These are phyloP conservation scores for Candida dajiaensis DNA, from an alignment of 805 yeast genomes.

Conservation along the genomic window DNA sequence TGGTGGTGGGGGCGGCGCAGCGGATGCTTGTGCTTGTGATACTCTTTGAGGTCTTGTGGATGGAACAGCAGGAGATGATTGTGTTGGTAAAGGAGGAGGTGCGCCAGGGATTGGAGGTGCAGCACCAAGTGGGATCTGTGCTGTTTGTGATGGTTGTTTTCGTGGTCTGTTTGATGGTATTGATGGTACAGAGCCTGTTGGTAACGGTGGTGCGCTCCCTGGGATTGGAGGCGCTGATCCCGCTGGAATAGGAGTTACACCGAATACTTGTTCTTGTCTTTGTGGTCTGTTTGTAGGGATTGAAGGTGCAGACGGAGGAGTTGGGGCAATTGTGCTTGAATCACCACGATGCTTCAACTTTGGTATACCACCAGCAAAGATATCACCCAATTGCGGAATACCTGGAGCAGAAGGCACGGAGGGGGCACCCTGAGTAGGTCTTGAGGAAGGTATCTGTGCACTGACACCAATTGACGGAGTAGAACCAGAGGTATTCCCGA, in stretches of 20 bases:
- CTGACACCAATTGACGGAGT: slow-evolving; percentile 16
- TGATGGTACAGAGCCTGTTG: slow-evolving; percentile 24
- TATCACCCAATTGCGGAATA: slow-evolving; percentile 19
- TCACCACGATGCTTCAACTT: slow-evolving; percentile 16
- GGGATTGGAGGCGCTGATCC: slow-evolving; percentile 20
- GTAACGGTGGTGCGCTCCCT: slow-evolving; percentile 14
- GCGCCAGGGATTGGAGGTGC: slow-evolving; percentile 16
- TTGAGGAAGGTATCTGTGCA: slow-evolving; percentile 17
- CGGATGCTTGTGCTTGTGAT: slow-evolving; percentile 5
- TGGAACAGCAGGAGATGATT: slow-evolving; percentile 25
- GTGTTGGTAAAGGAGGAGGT: slow-evolving; percentile 19
- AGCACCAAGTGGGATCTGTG: background rate
- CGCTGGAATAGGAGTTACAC: slow-evolving; percentile 23
- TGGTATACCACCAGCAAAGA: slow-evolving; percentile 23
- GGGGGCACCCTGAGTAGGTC: slow-evolving; percentile 1
- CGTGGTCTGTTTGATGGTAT: slow-evolving; percentile 23
- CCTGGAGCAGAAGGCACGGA: slow-evolving; percentile 4
- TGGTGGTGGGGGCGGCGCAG: slow-evolving; percentile 14
- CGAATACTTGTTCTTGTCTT: background rate
- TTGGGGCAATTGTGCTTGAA: slow-evolving; percentile 3
- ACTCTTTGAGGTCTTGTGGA: slow-evolving; percentile 19
- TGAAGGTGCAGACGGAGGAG: slow-evolving; percentile 28
- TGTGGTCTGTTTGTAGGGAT: slow-evolving; percentile 3
- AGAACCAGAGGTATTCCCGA: slow-evolving; percentile 24
- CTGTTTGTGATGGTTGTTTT: slow-evolving; percentile 7